These are phyloP conservation scores for Cystobasidium sp. DNA, from an alignment of 1,284 basidiomycete species.

Conservation along the genomic window DNA sequence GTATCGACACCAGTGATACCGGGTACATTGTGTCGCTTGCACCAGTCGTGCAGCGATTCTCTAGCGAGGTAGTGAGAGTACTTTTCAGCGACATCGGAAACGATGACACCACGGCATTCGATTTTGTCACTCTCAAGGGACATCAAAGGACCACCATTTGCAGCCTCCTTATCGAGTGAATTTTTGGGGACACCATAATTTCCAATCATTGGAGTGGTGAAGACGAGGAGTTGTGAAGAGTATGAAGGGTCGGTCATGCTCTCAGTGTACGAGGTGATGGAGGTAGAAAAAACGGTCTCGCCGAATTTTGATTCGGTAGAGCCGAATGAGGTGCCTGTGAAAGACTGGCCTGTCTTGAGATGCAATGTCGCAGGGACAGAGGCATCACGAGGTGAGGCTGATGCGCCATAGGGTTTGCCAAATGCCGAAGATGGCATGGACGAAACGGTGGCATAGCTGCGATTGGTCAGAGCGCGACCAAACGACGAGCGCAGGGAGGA, in stretches of 20 bases:
- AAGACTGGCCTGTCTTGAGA: conserved; percentile 91
- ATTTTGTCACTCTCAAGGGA: conserved; percentile 86
- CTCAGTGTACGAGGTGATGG: conserved; percentile 98
- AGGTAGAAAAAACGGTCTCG: conserved; percentile 98
- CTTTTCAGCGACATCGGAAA: conserved; percentile 90
- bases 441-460: conserved; percentile 41
- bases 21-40: conserved; percentile 83
- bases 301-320: conserved; percentile 86
- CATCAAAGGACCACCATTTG: conserved; percentile 68
- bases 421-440: conserved; percentile 15
- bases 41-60: conserved; percentile 93
- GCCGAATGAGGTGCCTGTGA: conserved; percentile 86
- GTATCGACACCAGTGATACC: conserved; percentile 97
- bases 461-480: conserved; percentile 27
- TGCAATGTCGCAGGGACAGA: conserved; percentile 77
- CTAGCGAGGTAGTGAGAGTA: conserved; percentile 94
- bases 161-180: conserved; percentile 50
- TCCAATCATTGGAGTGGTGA: conserved; percentile 96
- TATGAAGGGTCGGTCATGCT: conserved; percentile 99
- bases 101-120: conserved; percentile 90
- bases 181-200: conserved; percentile 97
- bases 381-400: conserved; percentile 10
- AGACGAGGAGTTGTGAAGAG: conserved; percentile 95
- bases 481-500: conserved; percentile 17
- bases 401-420: conserved; percentile 19